Base-by-base conservation (phyloP, 352 stramenopile genomes). In the Globisporangium ultimum region DNA sequence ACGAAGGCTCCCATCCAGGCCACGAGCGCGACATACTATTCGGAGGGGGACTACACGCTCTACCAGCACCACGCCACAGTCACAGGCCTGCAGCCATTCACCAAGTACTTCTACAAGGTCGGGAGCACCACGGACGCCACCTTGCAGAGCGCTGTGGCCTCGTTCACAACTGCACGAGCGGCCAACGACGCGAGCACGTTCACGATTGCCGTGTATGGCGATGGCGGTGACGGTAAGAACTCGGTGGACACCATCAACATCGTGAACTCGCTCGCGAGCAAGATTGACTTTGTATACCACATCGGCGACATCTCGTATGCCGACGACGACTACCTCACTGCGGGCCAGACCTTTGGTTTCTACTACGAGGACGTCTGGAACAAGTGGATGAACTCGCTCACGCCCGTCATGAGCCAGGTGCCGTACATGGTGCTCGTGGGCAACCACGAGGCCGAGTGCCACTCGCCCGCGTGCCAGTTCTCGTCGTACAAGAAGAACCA, bases 381-480 rank as follows among this genome's bases (percentile, higher is more conserved):
- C 68, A 74, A 80, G 56, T 97, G 74, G 71, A 92, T 96, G 81
- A 83, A 87, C 53, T 60, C 70, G 52, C 53, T 94, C 38, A 62
- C 72, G 34, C 67, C 78, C 1, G 36, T 81, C 47, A 87, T 84
- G 76, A 64, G 49, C n/a, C 21, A 64, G 14, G 53, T 88, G 42
- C 85, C 89, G 24, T 96, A 94, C 74, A 95, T 96, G 87, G 81
- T 91, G 15, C 36, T 78, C 7, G 70, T 86, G 3, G 88, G 88
- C 21, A 97, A 97, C 67, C 89, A 96, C 68, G 89, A 97, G 52
- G 84, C 85, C 11, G 87, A 97, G 61, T 96, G 87, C 60, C 79
- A 95, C 63, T 91, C 78, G 20, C 75, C 82, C 0, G 22, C 41
- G 8, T 97, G 87, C 48, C 52, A 81, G 2, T 1, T 82, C 5